These are phyloP conservation scores for Phaeotremella fagi DNA, from an alignment of 768 basidiomycete genomes.

Conservation along the genomic window DNA sequence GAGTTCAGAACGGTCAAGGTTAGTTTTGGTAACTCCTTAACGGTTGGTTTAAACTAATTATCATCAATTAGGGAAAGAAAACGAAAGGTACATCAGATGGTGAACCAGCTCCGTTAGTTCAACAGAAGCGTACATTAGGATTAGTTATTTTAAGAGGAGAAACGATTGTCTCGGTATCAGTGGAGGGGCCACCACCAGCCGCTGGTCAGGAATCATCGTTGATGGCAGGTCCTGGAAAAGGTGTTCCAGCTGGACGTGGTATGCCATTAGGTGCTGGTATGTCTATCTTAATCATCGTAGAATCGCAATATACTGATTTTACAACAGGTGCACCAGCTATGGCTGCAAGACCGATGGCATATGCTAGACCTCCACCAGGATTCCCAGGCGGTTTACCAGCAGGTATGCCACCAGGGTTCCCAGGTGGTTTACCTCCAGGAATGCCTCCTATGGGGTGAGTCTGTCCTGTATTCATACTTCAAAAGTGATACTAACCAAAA, in stretches of 20 bases:
- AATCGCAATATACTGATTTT: not conserved
- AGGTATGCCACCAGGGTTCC: conserved; percentile 48
- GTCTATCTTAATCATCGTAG: conserved; percentile 8
- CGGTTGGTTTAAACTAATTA: not conserved
- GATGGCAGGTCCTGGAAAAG: conserved; percentile 84
- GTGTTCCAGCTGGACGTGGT: conserved; percentile 92
- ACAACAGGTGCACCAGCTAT: conserved; percentile 40
- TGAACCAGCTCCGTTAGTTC: conserved; percentile 61
- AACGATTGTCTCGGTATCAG: conserved; percentile 87
- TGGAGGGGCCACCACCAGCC: conserved; percentile 91
- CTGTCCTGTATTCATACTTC: not conserved
- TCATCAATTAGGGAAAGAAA: conserved; percentile 50
- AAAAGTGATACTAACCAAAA: not conserved
- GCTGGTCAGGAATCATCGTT: conserved; percentile 80
- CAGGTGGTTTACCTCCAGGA: conserved; percentile 41
- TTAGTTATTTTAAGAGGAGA: conserved; percentile 95
- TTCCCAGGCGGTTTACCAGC: conserved; percentile 64
- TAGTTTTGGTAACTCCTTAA: conserved; percentile 43
- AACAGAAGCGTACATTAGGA: conserved; percentile 94
- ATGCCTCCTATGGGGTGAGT: conserved; percentile 46
- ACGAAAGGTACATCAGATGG: conserved; percentile 56
- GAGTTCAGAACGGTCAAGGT: conserved; percentile 96
- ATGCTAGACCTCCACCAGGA: conserved; percentile 48
- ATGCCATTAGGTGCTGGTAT: conserved; percentile 62
- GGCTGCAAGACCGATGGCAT: conserved; percentile 50